Conservation (phyloP, 2,329 filamentous ascomycete species). For the Nothophoma quercina region DNA sequence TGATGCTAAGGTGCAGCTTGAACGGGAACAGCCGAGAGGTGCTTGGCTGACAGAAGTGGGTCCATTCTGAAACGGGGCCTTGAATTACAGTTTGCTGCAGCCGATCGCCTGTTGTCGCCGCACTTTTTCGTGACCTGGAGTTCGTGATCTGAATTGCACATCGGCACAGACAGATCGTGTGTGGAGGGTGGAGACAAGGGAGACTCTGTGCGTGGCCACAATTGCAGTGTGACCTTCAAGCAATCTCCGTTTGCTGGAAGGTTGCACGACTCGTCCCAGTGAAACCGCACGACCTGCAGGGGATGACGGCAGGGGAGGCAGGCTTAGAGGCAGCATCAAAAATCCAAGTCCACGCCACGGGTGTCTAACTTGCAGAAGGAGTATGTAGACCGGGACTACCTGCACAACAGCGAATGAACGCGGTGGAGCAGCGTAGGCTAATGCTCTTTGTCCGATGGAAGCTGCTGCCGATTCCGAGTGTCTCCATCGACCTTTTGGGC, state of each 20-base stretch:
- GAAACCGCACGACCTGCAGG: slow-evolving; percentile 14
- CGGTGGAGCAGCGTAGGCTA: slow-evolving; percentile 1
- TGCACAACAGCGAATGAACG: slow-evolving; percentile 9
- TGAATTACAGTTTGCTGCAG: background rate
- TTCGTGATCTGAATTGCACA: background rate
- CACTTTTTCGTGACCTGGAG: background rate
- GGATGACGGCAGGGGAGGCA: slow-evolving; percentile 7
- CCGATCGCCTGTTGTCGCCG: background rate
- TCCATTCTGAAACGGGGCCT: slow-evolving; percentile 9
- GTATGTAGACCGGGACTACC: slow-evolving; percentile 12
- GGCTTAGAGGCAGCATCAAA: background rate
- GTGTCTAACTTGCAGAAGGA: slow-evolving; percentile 17
- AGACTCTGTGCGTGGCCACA: slow-evolving; percentile 3
- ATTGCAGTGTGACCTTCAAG: slow-evolving; percentile 2
- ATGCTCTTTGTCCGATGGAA: slow-evolving; percentile 2
- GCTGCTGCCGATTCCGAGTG: slow-evolving; percentile 7
- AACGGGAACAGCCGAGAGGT: slow-evolving; percentile 7
- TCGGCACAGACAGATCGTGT: background rate
- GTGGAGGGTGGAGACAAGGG: background rate
- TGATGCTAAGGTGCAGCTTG: slow-evolving; percentile 9
- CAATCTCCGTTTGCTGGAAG: slow-evolving; percentile 13
- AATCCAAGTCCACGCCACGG: slow-evolving; percentile 12
- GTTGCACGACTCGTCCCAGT: slow-evolving; percentile 12
- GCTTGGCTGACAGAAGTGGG: slow-evolving; percentile 8
- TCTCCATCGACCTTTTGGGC: background rate